Evolutionary conservation across 78 protist genomes (phyloP), one percentile per base, ranked within the genome.

Genomic region (Diacronema lutheri): DNA sequence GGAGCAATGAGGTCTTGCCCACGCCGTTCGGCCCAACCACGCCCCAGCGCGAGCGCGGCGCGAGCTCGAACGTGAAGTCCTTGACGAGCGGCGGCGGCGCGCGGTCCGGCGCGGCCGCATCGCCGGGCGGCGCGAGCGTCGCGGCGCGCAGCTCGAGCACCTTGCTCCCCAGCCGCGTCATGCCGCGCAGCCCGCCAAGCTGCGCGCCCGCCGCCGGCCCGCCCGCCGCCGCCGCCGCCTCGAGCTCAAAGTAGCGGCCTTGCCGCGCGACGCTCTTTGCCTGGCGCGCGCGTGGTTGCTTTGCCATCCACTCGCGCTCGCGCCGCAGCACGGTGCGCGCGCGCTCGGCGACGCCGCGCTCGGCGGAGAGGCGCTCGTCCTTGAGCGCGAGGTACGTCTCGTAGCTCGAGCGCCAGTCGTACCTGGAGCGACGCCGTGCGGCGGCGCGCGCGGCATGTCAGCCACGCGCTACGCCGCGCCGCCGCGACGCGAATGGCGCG

Each of bases 1-100:
- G 26, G 31, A 91, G 84, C 56, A 91, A 80, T 14, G 93, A 88
- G 38, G 83, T 29, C 85, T 91, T 91, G 50, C 93, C 93, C 29
- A 58, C 0, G 38, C 93, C 93, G 89, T 91, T 91, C 38, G 33
- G 46, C 6, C 93, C 93, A 44, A 91, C 85, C 33, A 90, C 21
- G 38, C 76, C 87, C n/a, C n/a, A 31, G 26, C 29, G 55, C 82
- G 74, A 1, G 62, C 66, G 40, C 65, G 38, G 65, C 37, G 33
- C 65, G n/a, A 79, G 55, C 37, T n/a, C 73, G 84, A 46, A 56
- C 38, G 11, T 14, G 68, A 79, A 55, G 84, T 14, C 68, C 25
- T 4, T 1, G 40, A 79, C 7, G 68, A 79, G 26, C 41, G 3
- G 1, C 13, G 31, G 13, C 21, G 23, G 13, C 13, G 3, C 33